Evolutionary conservation across 106 monocot species (phyloP).

Genomic region (Dendrobium officinale): DNA sequence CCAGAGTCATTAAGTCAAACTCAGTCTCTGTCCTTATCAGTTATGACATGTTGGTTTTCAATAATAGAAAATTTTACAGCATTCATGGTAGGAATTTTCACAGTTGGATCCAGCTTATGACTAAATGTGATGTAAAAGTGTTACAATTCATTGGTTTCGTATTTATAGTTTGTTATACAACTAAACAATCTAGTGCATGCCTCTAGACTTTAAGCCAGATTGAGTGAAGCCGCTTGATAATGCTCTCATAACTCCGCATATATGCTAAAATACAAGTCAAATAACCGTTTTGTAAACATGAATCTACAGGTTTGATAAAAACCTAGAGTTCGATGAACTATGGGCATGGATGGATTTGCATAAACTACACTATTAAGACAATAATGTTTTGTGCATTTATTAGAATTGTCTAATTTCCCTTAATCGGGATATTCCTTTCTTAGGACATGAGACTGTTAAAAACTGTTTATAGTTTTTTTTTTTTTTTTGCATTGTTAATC

Average conservation of each 20-base stretch:
- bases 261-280: too few relatives aligned
- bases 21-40: not conserved
- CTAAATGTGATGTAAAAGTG: too few relatives aligned
- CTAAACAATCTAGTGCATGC: too few relatives aligned
- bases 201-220: not conserved
- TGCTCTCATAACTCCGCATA: too few relatives aligned
- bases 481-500: not conserved
- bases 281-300: not conserved
- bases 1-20: not conserved
- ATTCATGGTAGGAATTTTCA: not conserved
- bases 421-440: not conserved
- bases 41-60: not conserved
- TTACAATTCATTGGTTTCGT: too few relatives aligned
- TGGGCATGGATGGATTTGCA: not conserved
- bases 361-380: too few relatives aligned
- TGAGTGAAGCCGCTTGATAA: not conserved
- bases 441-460: too few relatives aligned
- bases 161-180: too few relatives aligned
- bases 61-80: slow-evolving; percentile 2
- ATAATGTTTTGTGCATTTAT: not conserved
- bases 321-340: not conserved
- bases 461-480: not conserved
- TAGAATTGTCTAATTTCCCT: not conserved
- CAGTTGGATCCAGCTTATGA: too few relatives aligned
- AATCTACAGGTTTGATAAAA: not conserved